Base-by-base conservation (phyloP, 1,139 yeast species). In the Lodderomyces margitis region DNA sequence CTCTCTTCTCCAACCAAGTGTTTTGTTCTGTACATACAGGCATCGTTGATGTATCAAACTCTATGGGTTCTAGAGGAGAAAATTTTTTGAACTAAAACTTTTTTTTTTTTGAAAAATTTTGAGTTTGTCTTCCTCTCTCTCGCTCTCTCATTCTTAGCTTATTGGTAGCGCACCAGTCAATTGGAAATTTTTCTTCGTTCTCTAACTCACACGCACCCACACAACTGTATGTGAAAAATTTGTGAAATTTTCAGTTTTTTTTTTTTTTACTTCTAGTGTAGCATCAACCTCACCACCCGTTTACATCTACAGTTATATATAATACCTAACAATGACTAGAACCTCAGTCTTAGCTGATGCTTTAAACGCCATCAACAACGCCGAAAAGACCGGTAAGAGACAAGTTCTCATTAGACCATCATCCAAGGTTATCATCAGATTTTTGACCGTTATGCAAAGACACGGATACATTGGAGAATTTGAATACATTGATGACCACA, bases 381-480 rank as follows among this genome's bases (percentile, higher is more conserved):
- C 98, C 72, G 98, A 92, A 80, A 92, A 91, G 78, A 83, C 97
- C 70, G 98, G 98, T 75, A 92, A 92, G 80, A 87, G 98, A 78
- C 98, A 92, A 81, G 98, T 92, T 59, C 76, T 92, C 70, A 81
- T 92, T 72, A 88, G 98, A 83, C 98, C 98, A 57, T 91, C 98
- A 44, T 92, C 98, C 66, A 92, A 92, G 82, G 98, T 92, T 60
- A 89, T 92, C 74, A 79, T 92, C 80, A 92, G 89, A 78, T 92
- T 91, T 74, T 80, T 92, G 74, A 81, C 88, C 65, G 98, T 92
- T 58, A 91, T 92, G 87, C 98, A 92, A 80, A 88, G 83, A 80
- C 98, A 92, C 73, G 96, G 98, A 60, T 92, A 92, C 92, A 91
- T 92, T 78, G 98, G 95, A 62, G 98, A 92, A 75, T 92, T 92